Evolutionary conservation across 2,329 filamentous ascomycete genomes (phyloP).

Genomic region (Paecilomyces sp.): DNA sequence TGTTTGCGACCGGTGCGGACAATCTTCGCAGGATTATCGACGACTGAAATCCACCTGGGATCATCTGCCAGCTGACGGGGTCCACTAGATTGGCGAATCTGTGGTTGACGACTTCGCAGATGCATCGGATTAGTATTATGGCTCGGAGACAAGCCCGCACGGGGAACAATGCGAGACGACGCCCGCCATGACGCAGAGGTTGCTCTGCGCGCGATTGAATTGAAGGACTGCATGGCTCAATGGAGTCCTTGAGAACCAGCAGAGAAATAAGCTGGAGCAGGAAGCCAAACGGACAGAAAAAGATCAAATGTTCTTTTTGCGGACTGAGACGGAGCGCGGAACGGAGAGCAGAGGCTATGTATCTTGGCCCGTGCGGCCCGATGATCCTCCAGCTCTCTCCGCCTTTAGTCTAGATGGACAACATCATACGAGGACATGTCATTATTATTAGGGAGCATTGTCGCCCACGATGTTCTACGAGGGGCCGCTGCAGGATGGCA

Average conservation of each 20-base stretch:
- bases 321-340: background rate
- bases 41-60: constrained; percentile 72
- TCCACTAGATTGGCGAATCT: constrained; percentile 38
- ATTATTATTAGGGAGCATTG: background rate
- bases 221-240: background rate
- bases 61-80: constrained; percentile 55
- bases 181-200: constrained; percentile 14
- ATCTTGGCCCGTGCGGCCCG: background rate
- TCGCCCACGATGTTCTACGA: constrained; percentile 64
- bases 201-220: constrained; percentile 19
- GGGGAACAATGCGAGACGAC: constrained; percentile 14
- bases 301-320: background rate
- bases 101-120: constrained; percentile 27
- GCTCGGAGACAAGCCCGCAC: constrained; percentile 11
- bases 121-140: constrained; percentile 22
- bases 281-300: background rate
- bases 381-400: background rate
- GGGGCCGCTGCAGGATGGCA: constrained; percentile 74
- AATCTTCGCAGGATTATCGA: constrained; percentile 77
- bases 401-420: background rate
- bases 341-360: background rate
- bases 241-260: background rate
- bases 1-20: constrained; percentile 69
- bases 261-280: background rate
- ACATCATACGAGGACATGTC: background rate